A percentile compares a stretch with the other conserved stretches of the same genome.
Conservation (phyloP, 768 basidiomycete genomes). For the Termitomyces sp. region DNA sequence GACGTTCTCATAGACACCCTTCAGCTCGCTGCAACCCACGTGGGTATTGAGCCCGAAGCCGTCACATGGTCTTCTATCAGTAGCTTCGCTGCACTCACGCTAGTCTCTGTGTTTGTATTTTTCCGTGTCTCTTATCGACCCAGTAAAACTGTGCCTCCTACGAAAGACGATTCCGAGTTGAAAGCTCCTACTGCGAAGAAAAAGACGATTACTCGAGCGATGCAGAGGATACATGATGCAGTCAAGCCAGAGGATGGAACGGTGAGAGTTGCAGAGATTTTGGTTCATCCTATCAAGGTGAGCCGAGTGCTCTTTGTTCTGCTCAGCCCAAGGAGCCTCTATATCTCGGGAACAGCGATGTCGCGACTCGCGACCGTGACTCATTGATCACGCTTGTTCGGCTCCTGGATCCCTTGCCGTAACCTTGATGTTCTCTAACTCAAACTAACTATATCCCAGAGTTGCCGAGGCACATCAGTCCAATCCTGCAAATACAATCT, state of each 20-base stretch:
- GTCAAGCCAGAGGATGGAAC: conserved; percentile 25
- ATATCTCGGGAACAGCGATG: too few relatives aligned
- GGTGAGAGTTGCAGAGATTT: conserved; percentile 52
- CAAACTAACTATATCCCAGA: conserved; percentile 37
- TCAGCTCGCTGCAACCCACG: conserved; percentile 9
- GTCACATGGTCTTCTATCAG: conserved; percentile 14
- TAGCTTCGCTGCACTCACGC: conserved; percentile 1
- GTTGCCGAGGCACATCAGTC: conserved; percentile 69
- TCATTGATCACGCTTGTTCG: neutral
- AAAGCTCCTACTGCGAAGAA: neutral
- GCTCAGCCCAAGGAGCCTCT: neutral
- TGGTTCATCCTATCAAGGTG: conserved; percentile 73
- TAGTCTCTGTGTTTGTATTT: conserved; percentile 9
- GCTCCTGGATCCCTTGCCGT: neutral
- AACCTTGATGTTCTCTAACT: neutral
- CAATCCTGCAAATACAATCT: conserved; percentile 53
- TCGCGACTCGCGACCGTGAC: neutral
- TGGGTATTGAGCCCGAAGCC: conserved; percentile 4
- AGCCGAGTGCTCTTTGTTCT: neutral
- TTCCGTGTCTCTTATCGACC: conserved; percentile 11
- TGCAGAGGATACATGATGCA: conserved; percentile 9
- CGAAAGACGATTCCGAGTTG: neutral
- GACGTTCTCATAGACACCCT: conserved; percentile 10
- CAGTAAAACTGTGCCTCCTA: neutral
- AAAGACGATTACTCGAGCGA: neutral